Base-by-base conservation (phyloP, 2,329 filamentous ascomycete species). In the Penicillium italicum region DNA sequence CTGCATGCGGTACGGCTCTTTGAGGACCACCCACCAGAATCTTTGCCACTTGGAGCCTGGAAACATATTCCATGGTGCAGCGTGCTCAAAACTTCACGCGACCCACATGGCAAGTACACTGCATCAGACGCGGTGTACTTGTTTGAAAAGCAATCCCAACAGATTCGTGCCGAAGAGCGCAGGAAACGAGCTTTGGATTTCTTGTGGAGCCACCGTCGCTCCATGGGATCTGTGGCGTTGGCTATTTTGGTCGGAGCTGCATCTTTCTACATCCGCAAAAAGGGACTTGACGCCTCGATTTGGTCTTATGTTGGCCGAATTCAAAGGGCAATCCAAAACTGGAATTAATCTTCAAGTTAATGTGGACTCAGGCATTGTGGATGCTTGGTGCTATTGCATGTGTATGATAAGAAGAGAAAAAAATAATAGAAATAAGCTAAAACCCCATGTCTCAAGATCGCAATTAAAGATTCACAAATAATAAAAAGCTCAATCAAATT, bases 51-150 rank as follows among this genome's bases (percentile, higher is more conserved):
- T 50, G 75, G 80, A 34, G 80, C 82, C 6, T 97, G 92, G 91
- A 78, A 79, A 58, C 75, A 74, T 16, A 87, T 99, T 56, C 91
- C 91, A 3, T 71, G 73, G 7, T 83, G 83, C 56, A 97, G 92
- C 70, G 91, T 91, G 8, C 81, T 99, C 50, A 97, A 96, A 73
- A 96, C 92, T 1, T 89, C 89, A 0, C 80, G 83, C 12, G 82
- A 66, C 69, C 79, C 46, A 36, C 78, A 82, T 45, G 71, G 78
- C 6, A 71, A 72, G 28, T 84, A 91, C 69, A 83, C 80, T 0
- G 72, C 90, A 33, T 74, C 81, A 30, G 83, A 93, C 38, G 93
- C 90, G 2, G 78, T 85, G 58, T 71, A 68, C 5, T 82, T 86
- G 57, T 93, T 97, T 65, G 75, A 83, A 37, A 80, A 80, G 61